Evolutionary conservation across 441 rosid species (phyloP), one percentile per base, ranked within the genome.

Genomic region (Geranium incanum): DNA sequence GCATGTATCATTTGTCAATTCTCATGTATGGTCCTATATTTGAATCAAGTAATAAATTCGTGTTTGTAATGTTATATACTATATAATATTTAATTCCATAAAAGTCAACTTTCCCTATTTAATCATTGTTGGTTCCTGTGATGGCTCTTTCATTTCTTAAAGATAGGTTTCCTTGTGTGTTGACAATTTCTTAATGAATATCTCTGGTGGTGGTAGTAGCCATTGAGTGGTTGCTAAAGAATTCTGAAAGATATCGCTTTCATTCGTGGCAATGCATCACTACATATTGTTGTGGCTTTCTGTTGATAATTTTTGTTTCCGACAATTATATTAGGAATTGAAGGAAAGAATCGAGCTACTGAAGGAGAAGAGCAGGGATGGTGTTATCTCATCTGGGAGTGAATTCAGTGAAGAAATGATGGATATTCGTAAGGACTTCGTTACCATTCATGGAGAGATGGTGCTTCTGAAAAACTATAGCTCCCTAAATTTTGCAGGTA

Each of bases 361-460:
- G 9, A 88, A 86, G 74, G 96, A 82, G 73, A 84, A 75, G 74
- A 86, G 86, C 52, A 82, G 45, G 43, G 78, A 82, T 64, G 92
- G 93, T 62, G 83, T 79, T 37, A 81, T 84, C 37, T 73, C 90
- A 66, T 86, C 92, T 60, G 88, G 85, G 62, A 84, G 91, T 68
- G 92, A 90, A 70, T 88, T 88, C 78, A 87, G 93, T 50, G 95
- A 89, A 78, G 97, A 91, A 78, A 89, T 87, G 91, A 94, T 94
- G 98, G 95, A 87, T 68, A 91, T 91, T 60, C 95, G 96, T 50
- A 89, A 82, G 84, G 96, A 88, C 80, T 87, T 89, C 60, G 98
- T 94, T 19, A 87, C 86, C 65, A 91, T 94, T 76, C 98, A 94
- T 55, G 97, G 98, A 69, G 91, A 94, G 83, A 91, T 94, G 98